These are phyloP conservation scores for Solanum ossicruentum DNA, from an alignment of 257 asterid species.

Conservation along the genomic window DNA sequence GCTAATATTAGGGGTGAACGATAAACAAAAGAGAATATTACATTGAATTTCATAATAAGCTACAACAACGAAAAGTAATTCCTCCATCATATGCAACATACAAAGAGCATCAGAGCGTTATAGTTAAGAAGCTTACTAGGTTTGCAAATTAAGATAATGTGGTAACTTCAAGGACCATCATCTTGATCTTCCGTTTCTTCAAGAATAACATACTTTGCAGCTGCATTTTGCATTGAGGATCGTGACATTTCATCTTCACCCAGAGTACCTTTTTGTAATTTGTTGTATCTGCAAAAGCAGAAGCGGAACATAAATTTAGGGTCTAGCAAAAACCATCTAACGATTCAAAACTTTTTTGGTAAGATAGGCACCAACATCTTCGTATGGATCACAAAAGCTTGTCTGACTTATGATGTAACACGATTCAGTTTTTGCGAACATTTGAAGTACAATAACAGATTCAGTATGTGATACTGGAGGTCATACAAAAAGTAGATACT, in stretches of 20 bases:
- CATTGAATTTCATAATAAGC: not conserved
- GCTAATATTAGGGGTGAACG: not conserved
- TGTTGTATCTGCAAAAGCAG: conserved; percentile 36
- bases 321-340: not conserved
- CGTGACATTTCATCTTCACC: conserved; percentile 14
- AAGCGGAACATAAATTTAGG: not conserved
- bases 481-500: not conserved
- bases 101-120: not conserved
- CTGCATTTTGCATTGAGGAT: conserved; percentile 9
- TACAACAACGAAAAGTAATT: not conserved
- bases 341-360: not conserved
- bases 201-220: conserved; percentile 69
- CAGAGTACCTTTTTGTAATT: conserved; percentile 52
- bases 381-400: not conserved
- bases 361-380: not conserved
- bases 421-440: not conserved
- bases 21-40: not conserved
- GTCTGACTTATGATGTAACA: not conserved
- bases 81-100: not conserved
- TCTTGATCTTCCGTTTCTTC: conserved; percentile 79
- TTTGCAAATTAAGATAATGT: conserved; percentile 4
- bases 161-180: conserved; percentile 21
- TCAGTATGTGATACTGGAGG: not conserved
- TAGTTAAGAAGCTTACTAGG: conserved; percentile 18
- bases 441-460: not conserved